Base-by-base conservation (phyloP, 176 grass and related monocot genomes). In the Cenchrus fungigraminus region DNA sequence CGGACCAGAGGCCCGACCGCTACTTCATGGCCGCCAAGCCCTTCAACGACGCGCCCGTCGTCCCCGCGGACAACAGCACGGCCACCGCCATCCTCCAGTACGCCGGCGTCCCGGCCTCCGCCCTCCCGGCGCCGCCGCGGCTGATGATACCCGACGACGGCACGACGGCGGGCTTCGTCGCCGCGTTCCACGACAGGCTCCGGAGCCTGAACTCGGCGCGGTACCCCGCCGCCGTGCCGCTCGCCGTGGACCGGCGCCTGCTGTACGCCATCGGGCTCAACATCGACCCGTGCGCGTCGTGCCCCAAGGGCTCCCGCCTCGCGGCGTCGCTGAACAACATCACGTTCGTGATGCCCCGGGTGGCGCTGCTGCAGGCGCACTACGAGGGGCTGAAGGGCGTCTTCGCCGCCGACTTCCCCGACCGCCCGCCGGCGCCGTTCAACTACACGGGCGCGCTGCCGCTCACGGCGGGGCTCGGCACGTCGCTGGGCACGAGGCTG, bases 301-400 rank as follows among this genome's bases (percentile, higher is more conserved):
- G 92, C 34, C 15, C 71, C 37, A 92, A 88, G 12, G 53, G 74
- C 6, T 80, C 90, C 15, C 75, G 86, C 65, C 83, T 92, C 78
- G 81, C 82, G 10, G 89, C 86, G 76, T 92, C 92, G 1, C 78
- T 94, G 6, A 94, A 94, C 82, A 94, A 92, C 84, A 83, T 94
- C 84, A 92, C 92, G 22, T 94, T 92, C 76, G 81, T 86, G 25
- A 85, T 90, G 90, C 92, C 92, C 4, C 14, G 37, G 44, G 68
- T 86, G 8, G 91, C 69, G 20, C 75, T 93, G 14, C 82, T 90
- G 25, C 85, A 93, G 81, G 91, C 88, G 3, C 91, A 90, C 84
- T 88, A 90, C 85, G 77, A 15, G 52, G 81, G 84, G 7, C 19
- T 69, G 1, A 83, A 49, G 76, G 79, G 83, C 9, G 92, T 91